phyloP scores from a whole-genome alignment of 2,329 filamentous ascomycete genomes.

The Aspergillus spinulosporus region DNA sequence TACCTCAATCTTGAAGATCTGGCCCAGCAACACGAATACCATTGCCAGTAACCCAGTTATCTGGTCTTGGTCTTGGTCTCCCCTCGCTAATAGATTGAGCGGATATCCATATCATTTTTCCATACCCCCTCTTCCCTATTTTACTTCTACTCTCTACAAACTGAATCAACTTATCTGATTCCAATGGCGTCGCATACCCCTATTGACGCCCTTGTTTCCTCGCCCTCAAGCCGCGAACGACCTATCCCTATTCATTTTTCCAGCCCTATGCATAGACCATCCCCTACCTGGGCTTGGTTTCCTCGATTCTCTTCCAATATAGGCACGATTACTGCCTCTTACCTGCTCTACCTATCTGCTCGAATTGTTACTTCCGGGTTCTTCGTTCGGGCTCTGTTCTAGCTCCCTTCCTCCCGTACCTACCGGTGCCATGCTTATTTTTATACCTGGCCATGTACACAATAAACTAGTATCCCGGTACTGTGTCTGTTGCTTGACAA shows the following conservation, averaged over 20 bases:
- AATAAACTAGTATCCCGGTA: neutral
- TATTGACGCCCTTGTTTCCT: conserved; percentile 4
- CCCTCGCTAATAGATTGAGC: too few species aligned
- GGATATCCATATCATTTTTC: neutral
- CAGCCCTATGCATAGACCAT: conserved; percentile 19
- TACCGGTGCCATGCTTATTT: neutral
- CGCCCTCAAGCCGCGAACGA: neutral
- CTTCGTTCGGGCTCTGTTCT: neutral
- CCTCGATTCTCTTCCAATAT: neutral
- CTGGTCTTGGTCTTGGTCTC: neutral
- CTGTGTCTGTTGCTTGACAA: conserved; percentile 1
- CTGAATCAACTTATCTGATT: neutral
- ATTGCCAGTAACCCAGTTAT: too few species aligned
- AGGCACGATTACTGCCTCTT: neutral
- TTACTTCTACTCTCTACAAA: neutral
- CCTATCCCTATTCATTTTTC: neutral
- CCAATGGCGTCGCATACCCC: conserved; percentile 4
- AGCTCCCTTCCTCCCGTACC: neutral
- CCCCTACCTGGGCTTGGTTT: neutral
- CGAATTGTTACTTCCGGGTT: neutral
- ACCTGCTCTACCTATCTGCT: neutral
- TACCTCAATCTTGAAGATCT: neutral
- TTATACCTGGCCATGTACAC: conserved; percentile 9
- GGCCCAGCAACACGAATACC: neutral
- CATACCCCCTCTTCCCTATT: neutral